Percentiles rank a stretch among this genome's conserved stretches.
phyloP scores from a whole-genome alignment of 1,284 basidiomycete genomes.

The Fomitopsis pinicola region DNA sequence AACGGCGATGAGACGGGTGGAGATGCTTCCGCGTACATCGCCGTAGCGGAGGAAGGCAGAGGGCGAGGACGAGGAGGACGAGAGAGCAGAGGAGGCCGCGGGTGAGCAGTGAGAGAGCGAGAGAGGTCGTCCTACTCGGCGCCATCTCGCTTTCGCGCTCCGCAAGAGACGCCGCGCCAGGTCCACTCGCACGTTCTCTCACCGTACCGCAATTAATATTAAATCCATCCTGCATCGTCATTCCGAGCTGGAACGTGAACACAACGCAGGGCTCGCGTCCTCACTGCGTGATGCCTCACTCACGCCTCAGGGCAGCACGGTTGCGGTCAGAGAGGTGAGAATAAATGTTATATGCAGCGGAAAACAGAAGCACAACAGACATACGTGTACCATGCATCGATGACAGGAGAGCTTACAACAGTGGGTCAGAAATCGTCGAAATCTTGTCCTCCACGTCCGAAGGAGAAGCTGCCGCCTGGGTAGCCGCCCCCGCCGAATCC shows the following conservation, averaged over 20 bases:
- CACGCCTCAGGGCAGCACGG: too few relatives aligned
- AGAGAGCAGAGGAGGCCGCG: neutral
- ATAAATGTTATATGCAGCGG: neutral
- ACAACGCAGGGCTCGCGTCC: too few relatives aligned
- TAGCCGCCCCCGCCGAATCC: slow-evolving; percentile 27
- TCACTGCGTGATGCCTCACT: too few relatives aligned
- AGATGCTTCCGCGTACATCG: slow-evolving; percentile 2
- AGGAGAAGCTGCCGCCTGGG: neutral
- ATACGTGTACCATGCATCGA: neutral
- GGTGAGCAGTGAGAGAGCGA: neutral
- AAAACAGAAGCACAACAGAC: neutral
- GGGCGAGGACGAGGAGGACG: neutral
- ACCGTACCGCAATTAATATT: neutral
- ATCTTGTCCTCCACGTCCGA: neutral
- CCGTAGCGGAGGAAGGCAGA: neutral
- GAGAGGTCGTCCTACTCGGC: neutral
- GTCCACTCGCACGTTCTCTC: neutral
- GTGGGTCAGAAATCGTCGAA: neutral
- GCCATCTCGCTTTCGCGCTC: neutral
- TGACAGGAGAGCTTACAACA: neutral
- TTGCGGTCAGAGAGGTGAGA: neutral
- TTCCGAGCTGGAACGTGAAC: too few relatives aligned
- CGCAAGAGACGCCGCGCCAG: neutral
- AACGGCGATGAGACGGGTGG: slow-evolving; percentile 1
- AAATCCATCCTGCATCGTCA: too few relatives aligned